Conservation (phyloP, 225 moss, liverwort and hornwort species). For the Takakia lepidozioides region DNA sequence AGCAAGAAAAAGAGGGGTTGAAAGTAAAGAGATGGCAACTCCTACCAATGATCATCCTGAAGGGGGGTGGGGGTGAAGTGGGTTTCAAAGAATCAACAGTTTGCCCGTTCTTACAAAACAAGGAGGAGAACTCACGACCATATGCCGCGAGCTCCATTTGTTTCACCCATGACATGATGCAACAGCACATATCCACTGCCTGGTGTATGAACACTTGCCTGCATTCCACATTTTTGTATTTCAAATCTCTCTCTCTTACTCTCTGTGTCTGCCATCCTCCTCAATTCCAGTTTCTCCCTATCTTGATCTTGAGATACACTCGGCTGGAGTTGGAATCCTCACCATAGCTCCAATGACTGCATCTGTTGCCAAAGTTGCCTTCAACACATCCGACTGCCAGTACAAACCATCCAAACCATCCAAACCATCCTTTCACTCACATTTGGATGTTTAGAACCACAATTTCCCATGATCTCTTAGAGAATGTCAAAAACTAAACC, state of each 20-base stretch:
- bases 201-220: conserved; percentile 87
- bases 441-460: background rate
- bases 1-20: too few relatives aligned
- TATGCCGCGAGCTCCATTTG: conserved; percentile 76
- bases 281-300: background rate
- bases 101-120: too few relatives aligned
- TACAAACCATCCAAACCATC: too few relatives aligned
- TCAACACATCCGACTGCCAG: conserved; percentile 82
- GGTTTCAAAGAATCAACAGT: too few relatives aligned
- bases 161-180: conserved; percentile 98
- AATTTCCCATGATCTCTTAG: background rate
- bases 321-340: conserved; percentile 4
- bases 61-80: too few relatives aligned
- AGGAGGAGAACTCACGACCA: conserved; percentile 83
- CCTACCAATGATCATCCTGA: too few relatives aligned
- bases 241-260: background rate
- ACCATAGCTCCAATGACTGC: conserved; percentile 96
- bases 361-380: conserved; percentile 85
- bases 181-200: conserved; percentile 95
- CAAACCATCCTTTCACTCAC: background rate
- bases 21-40: too few relatives aligned
- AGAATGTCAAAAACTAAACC: background rate
- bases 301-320: background rate
- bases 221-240: conserved; percentile 14
- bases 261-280: background rate